phyloP scores from a whole-genome alignment of 2,329 filamentous ascomycete species.

The Acarospora socialis region DNA sequence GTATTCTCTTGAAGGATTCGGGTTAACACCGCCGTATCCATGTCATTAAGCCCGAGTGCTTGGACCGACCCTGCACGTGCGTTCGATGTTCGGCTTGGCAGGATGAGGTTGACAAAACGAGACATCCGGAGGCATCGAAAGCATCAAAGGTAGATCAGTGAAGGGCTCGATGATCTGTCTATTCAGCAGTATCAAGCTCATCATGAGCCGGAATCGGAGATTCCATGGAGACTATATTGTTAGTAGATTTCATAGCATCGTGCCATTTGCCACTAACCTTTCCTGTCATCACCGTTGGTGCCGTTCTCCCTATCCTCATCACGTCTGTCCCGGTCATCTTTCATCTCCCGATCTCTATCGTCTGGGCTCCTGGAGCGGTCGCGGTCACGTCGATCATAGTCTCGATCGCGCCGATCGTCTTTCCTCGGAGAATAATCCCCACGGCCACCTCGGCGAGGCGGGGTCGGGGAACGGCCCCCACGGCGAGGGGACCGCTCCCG shows the following conservation, averaged over 20 bases:
- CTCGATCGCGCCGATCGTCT: slow-evolving; percentile 70
- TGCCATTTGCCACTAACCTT: slow-evolving; percentile 44
- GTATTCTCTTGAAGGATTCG: background rate
- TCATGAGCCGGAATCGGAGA: slow-evolving; percentile 76
- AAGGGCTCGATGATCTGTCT: slow-evolving; percentile 16
- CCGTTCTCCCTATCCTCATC: slow-evolving; percentile 59
- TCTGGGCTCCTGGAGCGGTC: slow-evolving; percentile 41
- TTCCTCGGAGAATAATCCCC: slow-evolving; percentile 74
- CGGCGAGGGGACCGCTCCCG: slow-evolving; percentile 63
- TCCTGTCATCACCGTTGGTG: slow-evolving; percentile 76
- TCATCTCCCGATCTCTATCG: slow-evolving; percentile 56
- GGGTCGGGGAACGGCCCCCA: slow-evolving; percentile 48
- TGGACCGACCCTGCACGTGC: background rate
- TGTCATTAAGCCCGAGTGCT: too few relatives aligned
- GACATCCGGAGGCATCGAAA: background rate
- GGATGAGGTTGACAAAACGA: too few relatives aligned
- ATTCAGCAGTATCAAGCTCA: slow-evolving; percentile 90
- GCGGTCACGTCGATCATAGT: slow-evolving; percentile 55
- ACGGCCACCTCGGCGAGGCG: slow-evolving; percentile 40
- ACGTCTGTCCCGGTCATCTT: slow-evolving; percentile 39
- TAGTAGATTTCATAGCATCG: slow-evolving; percentile 17
- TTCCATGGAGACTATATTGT: slow-evolving; percentile 42
- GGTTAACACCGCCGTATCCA: background rate
- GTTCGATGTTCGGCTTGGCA: background rate
- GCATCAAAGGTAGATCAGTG: background rate